Evolutionary conservation across 148 eudicot species (phyloP), one percentile per base, ranked within the genome.

Genomic region (Camellia sinensis): DNA sequence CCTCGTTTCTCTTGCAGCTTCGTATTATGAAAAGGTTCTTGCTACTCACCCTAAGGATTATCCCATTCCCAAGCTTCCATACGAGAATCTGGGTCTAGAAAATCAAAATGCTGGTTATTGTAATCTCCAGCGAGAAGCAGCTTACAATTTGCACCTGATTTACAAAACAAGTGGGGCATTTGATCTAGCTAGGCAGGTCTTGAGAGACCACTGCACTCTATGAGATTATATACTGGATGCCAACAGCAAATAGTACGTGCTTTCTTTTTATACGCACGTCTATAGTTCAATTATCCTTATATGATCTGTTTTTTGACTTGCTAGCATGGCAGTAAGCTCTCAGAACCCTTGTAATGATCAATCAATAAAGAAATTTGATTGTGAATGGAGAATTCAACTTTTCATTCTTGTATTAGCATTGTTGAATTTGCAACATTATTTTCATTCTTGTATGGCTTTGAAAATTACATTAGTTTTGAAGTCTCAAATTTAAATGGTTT

Each of bases 101-200:
- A 71, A 67, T 71, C 84, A 29, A 13, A 88, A 79, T 67, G 84
- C 89, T 2, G 94, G 94, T 21, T 86, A 87, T 63, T 91, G 97
- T 82, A 88, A 93, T 80, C 90, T 93, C 29, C 87, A 90, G 29
- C 83, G 93, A 81, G 97, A 93, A 84, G 97, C 94, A 4, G 94
- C 97, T 43, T 89, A 83, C 75, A 93, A 93, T 80, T 83, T 93
- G 85, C 97, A 91, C 80, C 80, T 91, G 82, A 91, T 93, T 53
- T 93, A 91, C 79, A 89, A 88, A 81, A 88, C 77, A n/a, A 91
- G 94, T 40, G 94, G 94, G 22, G 89, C 94, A 1, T 13, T 80
- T 78, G 92, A 93, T 86, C 93, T 93, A 66, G 94, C 97, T 11
- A 88, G 97, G 80, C 97, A 93, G 86, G 81, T 93, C 68, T 80